Percentiles rank a stretch among this genome's conserved stretches.
phyloP scores from a whole-genome alignment of 345 rosid species.

The Zanthoxylum bungeanum region DNA sequence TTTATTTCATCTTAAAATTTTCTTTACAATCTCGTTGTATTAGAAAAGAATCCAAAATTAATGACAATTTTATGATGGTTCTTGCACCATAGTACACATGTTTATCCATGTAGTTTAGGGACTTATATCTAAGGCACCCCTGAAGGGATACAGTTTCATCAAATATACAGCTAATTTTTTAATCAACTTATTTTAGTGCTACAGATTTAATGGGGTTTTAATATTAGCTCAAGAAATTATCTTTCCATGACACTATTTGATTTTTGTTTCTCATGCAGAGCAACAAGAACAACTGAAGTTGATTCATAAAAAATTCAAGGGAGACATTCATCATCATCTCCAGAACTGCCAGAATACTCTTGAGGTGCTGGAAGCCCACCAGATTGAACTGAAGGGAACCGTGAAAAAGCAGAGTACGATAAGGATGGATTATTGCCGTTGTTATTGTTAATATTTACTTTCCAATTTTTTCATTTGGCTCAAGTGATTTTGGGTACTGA shows the following conservation, averaged over 20 bases:
- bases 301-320: slow-evolving; percentile 67
- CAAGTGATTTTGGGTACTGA: neutral
- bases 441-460: neutral
- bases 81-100: neutral
- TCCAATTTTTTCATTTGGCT: slow-evolving; percentile 7
- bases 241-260: neutral
- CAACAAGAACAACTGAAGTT: slow-evolving; percentile 63
- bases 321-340: slow-evolving; percentile 56
- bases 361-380: slow-evolving; percentile 61
- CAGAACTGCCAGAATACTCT: slow-evolving; percentile 51
- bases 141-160: neutral
- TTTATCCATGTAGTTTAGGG: neutral
- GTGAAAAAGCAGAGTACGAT: slow-evolving; percentile 82
- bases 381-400: slow-evolving; percentile 58
- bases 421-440: slow-evolving; percentile 7
- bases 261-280: slow-evolving; percentile 42
- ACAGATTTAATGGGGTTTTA: neutral
- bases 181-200: neutral
- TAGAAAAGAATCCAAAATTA: slow-evolving; percentile 1
- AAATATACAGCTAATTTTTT: neutral
- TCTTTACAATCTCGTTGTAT: slow-evolving; percentile 1
- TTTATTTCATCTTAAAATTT: neutral
- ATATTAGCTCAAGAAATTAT: neutral
- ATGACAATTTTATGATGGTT: neutral
- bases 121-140: neutral